Evolutionary conservation across 2,329 filamentous ascomycete genomes (phyloP).

Genomic region (Pseudogymnoascus sp.): DNA sequence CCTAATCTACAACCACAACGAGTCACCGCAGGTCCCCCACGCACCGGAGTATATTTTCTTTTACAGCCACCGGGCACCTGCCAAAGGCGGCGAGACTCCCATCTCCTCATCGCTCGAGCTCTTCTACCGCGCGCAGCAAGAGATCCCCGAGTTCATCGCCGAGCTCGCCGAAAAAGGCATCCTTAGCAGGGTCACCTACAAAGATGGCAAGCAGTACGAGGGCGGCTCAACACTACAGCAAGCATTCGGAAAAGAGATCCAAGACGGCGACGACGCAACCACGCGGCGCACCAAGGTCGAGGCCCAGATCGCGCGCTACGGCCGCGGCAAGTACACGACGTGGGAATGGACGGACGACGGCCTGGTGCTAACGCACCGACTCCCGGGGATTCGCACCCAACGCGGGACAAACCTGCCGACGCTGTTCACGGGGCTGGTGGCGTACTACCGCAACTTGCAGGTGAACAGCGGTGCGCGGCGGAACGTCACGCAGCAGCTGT

Average conservation of each 20-base stretch:
- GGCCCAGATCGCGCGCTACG: slow-evolving; percentile 40
- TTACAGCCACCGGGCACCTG: slow-evolving; percentile 34
- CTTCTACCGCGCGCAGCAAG: slow-evolving; percentile 36
- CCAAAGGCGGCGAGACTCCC: slow-evolving; percentile 34
- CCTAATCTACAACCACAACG: slow-evolving; percentile 43
- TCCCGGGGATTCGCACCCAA: slow-evolving; percentile 40
- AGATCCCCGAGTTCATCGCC: slow-evolving; percentile 39
- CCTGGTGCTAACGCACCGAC: slow-evolving; percentile 35
- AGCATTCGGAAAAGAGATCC: slow-evolving; percentile 40
- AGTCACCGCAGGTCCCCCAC: slow-evolving; percentile 42
- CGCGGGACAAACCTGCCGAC: slow-evolving; percentile 37
- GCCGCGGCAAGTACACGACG: slow-evolving; percentile 36
- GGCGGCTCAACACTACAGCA: slow-evolving; percentile 39
- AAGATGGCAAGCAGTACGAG: slow-evolving; percentile 34
- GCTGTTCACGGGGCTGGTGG: slow-evolving; percentile 38
- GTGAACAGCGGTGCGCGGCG: slow-evolving; percentile 22
- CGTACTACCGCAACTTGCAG: slow-evolving; percentile 35
- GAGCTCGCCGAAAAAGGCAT: slow-evolving; percentile 38
- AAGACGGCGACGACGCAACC: slow-evolving; percentile 35
- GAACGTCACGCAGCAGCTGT: slow-evolving; percentile 34
- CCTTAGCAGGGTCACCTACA: slow-evolving; percentile 35
- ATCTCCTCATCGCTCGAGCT: slow-evolving; percentile 41
- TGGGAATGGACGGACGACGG: slow-evolving; percentile 41
- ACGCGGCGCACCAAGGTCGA: slow-evolving; percentile 38
- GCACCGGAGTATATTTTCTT: slow-evolving; percentile 44